Conservation (phyloP, 768 basidiomycete genomes). For the Boletus insuetus region DNA sequence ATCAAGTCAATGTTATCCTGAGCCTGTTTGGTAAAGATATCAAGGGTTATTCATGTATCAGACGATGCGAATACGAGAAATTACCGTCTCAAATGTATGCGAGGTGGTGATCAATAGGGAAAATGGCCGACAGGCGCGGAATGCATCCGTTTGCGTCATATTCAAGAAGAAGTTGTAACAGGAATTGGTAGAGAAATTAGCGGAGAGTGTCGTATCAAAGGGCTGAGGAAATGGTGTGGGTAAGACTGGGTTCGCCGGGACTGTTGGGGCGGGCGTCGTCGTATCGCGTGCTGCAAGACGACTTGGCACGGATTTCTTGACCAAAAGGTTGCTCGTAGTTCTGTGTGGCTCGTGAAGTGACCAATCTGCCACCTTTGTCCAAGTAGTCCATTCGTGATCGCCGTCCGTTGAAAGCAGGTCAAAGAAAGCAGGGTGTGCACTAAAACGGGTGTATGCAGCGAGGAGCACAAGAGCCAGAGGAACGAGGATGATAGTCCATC, state of each 20-base stretch:
- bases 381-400: constrained; percentile 29
- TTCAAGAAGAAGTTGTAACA: constrained; percentile 75
- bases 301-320: constrained; percentile 9
- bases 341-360: constrained; percentile 43
- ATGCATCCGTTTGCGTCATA: constrained; percentile 61
- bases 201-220: constrained; percentile 58
- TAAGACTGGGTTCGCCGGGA: constrained; percentile 41
- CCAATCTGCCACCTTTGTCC: constrained; percentile 35
- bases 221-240: constrained; percentile 80
- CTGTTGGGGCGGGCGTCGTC: constrained; percentile 19
- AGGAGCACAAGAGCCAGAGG: constrained; percentile 56
- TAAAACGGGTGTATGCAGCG: constrained; percentile 49
- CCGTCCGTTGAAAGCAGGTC: constrained; percentile 36
- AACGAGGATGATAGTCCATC: constrained; percentile 53
- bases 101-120: constrained; percentile 62
- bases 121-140: constrained; percentile 76
- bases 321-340: not conserved
- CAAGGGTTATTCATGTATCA: not conserved
- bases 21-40: constrained; percentile 43
- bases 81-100: constrained; percentile 53
- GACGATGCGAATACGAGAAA: not conserved
- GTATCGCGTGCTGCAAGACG: constrained; percentile 6
- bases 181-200: constrained; percentile 61
- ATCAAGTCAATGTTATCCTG: constrained; percentile 59
- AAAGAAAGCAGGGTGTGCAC: constrained; percentile 46